Conservation (phyloP, 768 basidiomycete genomes). For the Rhodotorula kratochvilovae region DNA sequence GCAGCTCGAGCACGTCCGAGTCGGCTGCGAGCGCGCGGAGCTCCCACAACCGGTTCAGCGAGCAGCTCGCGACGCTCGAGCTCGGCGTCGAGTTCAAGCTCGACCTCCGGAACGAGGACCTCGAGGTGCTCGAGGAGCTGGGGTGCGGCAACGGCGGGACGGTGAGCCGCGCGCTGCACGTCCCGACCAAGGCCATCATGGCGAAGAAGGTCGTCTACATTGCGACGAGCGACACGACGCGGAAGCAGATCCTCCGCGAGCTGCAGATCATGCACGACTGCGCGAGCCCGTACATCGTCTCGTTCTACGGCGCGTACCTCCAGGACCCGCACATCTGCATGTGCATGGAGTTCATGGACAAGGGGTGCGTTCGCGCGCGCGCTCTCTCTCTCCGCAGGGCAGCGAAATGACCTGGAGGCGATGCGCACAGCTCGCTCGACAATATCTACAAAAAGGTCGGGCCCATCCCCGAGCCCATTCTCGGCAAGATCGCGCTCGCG, state of each 20-base stretch:
- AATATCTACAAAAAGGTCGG: constrained; percentile 95
- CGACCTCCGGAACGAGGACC: constrained; percentile 80
- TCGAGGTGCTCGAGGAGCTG: constrained; percentile 82
- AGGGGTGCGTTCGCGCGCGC: constrained; percentile 66
- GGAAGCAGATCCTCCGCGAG: constrained; percentile 96
- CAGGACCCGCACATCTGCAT: constrained; percentile 95
- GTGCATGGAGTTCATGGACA: constrained; percentile 96
- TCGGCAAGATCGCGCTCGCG: constrained; percentile 87
- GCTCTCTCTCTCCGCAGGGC: too few relatives aligned
- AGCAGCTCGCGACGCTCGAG: constrained; percentile 78
- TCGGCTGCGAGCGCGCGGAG: constrained; percentile 6
- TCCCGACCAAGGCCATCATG: constrained; percentile 86
- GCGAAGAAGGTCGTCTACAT: constrained; percentile 98
- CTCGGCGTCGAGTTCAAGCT: constrained; percentile 70
- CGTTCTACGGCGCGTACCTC: constrained; percentile 93
- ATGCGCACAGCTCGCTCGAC: constrained; percentile 52
- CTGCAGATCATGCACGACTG: constrained; percentile 95
- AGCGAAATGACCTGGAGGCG: too few relatives aligned
- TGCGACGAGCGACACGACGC: constrained; percentile 89
- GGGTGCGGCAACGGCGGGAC: constrained; percentile 97
- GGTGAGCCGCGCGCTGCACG: constrained; percentile 91
- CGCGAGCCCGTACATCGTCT: constrained; percentile 67
- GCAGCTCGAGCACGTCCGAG: constrained; percentile 51
- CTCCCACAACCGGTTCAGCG: constrained; percentile 67
- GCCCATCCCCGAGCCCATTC: constrained; percentile 83